Conservation (phyloP, 2,329 filamentous ascomycete genomes). For the Scolecobasidium constrictum region DNA sequence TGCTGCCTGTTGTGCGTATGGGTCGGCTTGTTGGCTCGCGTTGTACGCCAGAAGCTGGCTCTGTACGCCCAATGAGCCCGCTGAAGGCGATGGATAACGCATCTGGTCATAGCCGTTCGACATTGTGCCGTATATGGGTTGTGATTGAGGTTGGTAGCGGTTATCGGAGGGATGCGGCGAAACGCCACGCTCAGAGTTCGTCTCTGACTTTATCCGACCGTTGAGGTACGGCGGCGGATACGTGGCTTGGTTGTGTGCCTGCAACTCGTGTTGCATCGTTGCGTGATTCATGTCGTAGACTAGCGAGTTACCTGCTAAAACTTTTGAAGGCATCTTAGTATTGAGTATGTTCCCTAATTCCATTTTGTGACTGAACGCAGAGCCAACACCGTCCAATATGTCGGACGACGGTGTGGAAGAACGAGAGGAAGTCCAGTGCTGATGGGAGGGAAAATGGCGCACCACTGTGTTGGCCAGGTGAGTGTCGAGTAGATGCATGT, state of each 20-base stretch:
- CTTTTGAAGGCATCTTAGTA: slow-evolving; percentile 27
- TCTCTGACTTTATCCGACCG: slow-evolving; percentile 44
- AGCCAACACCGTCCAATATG: slow-evolving; percentile 8
- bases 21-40: slow-evolving; percentile 27
- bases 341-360: slow-evolving; percentile 31
- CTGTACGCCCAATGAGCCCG: slow-evolving; percentile 33
- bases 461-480: slow-evolving; percentile 10
- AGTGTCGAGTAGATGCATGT: slow-evolving; percentile 10
- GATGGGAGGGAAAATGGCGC: slow-evolving; percentile 10
- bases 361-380: slow-evolving; percentile 16
- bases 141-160: slow-evolving; percentile 35
- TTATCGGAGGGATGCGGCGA: slow-evolving; percentile 45
- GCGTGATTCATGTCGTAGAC: slow-evolving; percentile 29
- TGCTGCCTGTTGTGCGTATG: slow-evolving; percentile 24
- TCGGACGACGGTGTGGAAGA: slow-evolving; percentile 9
- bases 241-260: slow-evolving; percentile 25
- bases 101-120: slow-evolving; percentile 38
- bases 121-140: slow-evolving; percentile 30
- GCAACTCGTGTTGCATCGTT: slow-evolving; percentile 26
- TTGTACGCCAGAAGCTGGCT: slow-evolving; percentile 46
- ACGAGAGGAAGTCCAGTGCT: slow-evolving; percentile 8
- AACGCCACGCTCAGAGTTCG: slow-evolving; percentile 47
- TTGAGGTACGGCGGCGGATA: slow-evolving; percentile 38
- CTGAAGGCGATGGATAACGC: slow-evolving; percentile 42
- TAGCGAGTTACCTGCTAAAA: slow-evolving; percentile 22